Evolutionary conservation across 2,329 filamentous ascomycete species (phyloP), one percentile per base, ranked within the genome.

Genomic region (Graphiopsis chlorocephala): DNA sequence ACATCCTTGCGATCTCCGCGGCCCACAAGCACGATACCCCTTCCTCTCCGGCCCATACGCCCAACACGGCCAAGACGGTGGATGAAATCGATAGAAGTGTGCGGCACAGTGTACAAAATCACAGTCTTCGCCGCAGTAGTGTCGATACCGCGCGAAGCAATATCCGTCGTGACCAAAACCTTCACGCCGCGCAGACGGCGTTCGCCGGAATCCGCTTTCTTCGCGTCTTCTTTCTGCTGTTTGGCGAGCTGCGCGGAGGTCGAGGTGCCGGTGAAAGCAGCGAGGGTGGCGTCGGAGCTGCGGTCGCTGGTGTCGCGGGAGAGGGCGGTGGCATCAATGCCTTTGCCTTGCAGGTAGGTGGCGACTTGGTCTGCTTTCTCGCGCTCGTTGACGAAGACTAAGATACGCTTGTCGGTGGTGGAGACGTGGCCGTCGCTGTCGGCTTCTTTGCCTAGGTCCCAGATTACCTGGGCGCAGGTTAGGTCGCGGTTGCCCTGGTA

Each of bases 11-110:
- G 84, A 76, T 98, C 95, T 67, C 93, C 86, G 76, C 91, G 94
- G 67, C 93, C 94, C 1, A 97, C 91, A 38, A 99, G 81, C 29
- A 98, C 93, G 68, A 98, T 88, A 23, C 93, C 95, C 64, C 93
- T 85, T 17, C 95, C 95, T 75, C 95, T 86, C 67, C 93, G 86
- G 2, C 93, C 93, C 92, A 98, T 98, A 35, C 95, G 86, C 0
- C 95, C 95, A 1, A 95, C 92, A 64, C 95, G 86, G 17, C 95
- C 95, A 4, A 98, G 86, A 17, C 96, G 90, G 78, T 99, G 96
- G 73, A 99, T 97, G 73, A 99, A 99, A 78, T 99, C 96, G 66
- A 99, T 96, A 0, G 93, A 96, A 0, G 92, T 96, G 75, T 98
- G 94, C 4, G 95, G 95, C n/a, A 99, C 94, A 75, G 99, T 93